Base-by-base conservation (phyloP, 2,329 filamentous ascomycete genomes). In the Nannizzia gypsea region DNA sequence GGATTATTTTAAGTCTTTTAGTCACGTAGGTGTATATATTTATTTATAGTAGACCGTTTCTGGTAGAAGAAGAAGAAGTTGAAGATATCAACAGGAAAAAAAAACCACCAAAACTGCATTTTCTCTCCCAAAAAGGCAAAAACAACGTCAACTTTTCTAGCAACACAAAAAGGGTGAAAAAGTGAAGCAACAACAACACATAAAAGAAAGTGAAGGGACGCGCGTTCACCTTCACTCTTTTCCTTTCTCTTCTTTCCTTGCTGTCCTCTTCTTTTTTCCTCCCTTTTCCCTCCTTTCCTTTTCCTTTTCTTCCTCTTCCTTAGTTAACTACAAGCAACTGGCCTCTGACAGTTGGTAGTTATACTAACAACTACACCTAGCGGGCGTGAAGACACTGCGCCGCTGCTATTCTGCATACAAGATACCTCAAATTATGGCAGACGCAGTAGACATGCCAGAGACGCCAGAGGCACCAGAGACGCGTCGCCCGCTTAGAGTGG, bases 401-500 rank as follows among this genome's bases (percentile, higher is more conserved):
- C 26, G 13, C n/a, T 11, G 44, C n/a, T n/a, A n/a, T 34, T 34
- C 31, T 34, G 8, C 31, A 34, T 34, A 34, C n/a, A 8, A 26
- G 44, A 31, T 15, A 34, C 20, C 20, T 28, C 3, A 26, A 44
- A 58, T n/a, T 28, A 58, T 58, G 38, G 22, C 40, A 15, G 48
- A 54, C 3, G 26, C 15, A 15, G 22, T 34, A 34, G 31, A 8
- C 9, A 34, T 34, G 31, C 8, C 22, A 48, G 22, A 48, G 44
- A 48, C 17, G 31, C 8, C 22, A 48, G 22, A 48, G 44, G 24
- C 17, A 50, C 13, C 28, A 54, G 28, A 54, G 26, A 31, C 28
- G 26, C 28, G 48, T 17, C 48, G 15, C 2, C 17, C 48, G n/a
- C n/a, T 54, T 38, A 60, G 61, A n/a, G 20, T 63, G 11, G 61